Conservation (phyloP, 2,329 filamentous ascomycete genomes). For the Botrytis fabae region DNA sequence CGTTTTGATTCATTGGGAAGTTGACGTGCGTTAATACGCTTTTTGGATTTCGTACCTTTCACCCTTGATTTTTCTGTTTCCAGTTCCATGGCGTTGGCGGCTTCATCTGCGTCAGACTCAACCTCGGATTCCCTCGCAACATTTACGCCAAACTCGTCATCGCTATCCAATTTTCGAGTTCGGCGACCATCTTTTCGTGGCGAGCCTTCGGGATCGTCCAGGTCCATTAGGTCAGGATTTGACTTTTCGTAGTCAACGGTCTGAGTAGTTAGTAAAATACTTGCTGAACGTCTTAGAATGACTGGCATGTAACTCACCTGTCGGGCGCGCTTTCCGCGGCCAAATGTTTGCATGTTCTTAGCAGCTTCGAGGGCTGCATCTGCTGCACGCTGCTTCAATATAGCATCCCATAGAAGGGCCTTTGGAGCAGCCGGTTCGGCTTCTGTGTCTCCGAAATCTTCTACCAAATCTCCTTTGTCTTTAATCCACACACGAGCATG, state of each 20-base stretch:
- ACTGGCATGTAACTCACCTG: slow-evolving; percentile 33
- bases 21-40: slow-evolving; percentile 2
- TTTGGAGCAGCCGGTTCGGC: slow-evolving; percentile 58
- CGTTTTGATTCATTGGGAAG: background rate
- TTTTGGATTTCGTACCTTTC: slow-evolving; percentile 23
- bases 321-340: slow-evolving; percentile 70
- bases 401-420: slow-evolving; percentile 82
- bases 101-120: slow-evolving; percentile 25
- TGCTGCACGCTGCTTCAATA: slow-evolving; percentile 78
- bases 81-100: slow-evolving; percentile 10
- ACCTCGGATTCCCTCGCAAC: slow-evolving; percentile 36
- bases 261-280: slow-evolving; percentile 17
- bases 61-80: background rate
- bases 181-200: slow-evolving; percentile 27
- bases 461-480: slow-evolving; percentile 67
- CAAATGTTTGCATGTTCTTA: slow-evolving; percentile 70
- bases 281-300: background rate
- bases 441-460: slow-evolving; percentile 55
- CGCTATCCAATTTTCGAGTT: slow-evolving; percentile 29
- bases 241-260: slow-evolving; percentile 31
- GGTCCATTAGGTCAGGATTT: slow-evolving; percentile 24
- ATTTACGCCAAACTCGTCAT: slow-evolving; percentile 39
- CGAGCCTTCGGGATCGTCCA: slow-evolving; percentile 27
- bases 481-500: slow-evolving; percentile 93
- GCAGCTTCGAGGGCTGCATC: slow-evolving; percentile 73